These are phyloP conservation scores for Metroxylon sagu DNA, from an alignment of 176 grass and related monocot species.

Conservation along the genomic window DNA sequence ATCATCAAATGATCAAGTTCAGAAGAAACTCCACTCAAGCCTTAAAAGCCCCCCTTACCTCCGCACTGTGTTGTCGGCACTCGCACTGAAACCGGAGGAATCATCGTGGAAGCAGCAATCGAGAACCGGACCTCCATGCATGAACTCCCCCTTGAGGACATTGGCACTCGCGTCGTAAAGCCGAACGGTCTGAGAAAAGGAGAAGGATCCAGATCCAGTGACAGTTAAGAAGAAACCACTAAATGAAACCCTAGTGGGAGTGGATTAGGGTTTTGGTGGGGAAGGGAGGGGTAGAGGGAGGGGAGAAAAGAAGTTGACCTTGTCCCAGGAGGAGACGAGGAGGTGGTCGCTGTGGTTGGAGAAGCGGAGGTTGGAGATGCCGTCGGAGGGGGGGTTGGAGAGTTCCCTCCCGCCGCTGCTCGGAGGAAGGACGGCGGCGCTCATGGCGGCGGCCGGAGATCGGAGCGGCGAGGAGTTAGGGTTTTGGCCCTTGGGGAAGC, in stretches of 20 bases:
- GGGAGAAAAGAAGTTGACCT: constrained; percentile 29
- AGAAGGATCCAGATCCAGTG: not conserved
- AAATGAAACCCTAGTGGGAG: not conserved
- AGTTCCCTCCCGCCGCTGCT: constrained; percentile 55
- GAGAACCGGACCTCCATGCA: constrained; percentile 63
- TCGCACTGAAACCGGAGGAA: constrained; percentile 76
- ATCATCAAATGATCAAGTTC: too few species aligned
- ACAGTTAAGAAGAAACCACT: too few species aligned
- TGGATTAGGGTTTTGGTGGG: constrained; percentile 35
- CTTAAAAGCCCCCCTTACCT: constrained; percentile 29
- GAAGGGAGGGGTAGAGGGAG: not conserved
- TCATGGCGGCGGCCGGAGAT: constrained; percentile 22
- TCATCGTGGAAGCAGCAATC: constrained; percentile 99
- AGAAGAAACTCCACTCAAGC: too few species aligned
- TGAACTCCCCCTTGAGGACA: constrained; percentile 76
- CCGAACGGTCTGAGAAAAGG: constrained; percentile 53
- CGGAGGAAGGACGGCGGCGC: constrained; percentile 22
- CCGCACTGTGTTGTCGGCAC: constrained; percentile 66
- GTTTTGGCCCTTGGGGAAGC: not conserved
- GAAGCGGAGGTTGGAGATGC: constrained; percentile 91
- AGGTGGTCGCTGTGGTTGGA: constrained; percentile 98
- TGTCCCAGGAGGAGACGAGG: constrained; percentile 97
- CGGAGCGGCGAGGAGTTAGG: constrained; percentile 4
- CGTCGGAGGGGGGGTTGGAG: constrained; percentile 54
- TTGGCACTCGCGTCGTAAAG: constrained; percentile 74